Evolutionary conservation across 225 moss, liverwort and hornwort species (phyloP).

Genomic region (Rhytidiadelphus loreus): DNA sequence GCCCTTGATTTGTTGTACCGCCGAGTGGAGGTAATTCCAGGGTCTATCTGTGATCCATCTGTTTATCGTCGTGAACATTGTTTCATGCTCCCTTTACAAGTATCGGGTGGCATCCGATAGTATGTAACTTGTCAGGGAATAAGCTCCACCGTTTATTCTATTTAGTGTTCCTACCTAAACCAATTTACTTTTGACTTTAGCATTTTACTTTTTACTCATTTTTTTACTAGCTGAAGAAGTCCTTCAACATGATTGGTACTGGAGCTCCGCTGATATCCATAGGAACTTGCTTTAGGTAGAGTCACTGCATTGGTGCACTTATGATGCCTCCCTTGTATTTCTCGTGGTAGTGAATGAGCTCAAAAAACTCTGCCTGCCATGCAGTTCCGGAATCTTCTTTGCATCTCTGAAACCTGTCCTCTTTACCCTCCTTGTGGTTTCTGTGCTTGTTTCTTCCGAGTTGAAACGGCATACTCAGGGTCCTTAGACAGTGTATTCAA

Average conservation of each 20-base stretch:
- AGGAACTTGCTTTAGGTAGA: neutral
- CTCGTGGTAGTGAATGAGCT: neutral
- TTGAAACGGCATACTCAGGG: neutral
- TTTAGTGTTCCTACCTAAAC: neutral
- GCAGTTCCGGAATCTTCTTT: neutral
- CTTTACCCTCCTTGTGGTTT: neutral
- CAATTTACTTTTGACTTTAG: neutral
- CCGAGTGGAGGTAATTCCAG: conserved; percentile 61
- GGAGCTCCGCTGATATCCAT: neutral
- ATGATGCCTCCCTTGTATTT: neutral
- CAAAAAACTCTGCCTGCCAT: neutral
- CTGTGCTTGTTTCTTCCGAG: neutral
- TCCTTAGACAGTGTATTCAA: neutral
- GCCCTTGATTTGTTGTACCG: conserved; percentile 92
- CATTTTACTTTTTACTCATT: neutral
- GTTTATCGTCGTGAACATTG: neutral
- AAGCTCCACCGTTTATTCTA: neutral
- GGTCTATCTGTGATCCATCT: neutral
- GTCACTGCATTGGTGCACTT: neutral
- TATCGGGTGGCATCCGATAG: neutral
- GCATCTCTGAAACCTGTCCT: neutral
- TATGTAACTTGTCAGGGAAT: neutral
- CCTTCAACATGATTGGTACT: neutral
- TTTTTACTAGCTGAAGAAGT: neutral
- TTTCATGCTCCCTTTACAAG: neutral